Evolutionary conservation across 2,329 filamentous ascomycete species (phyloP), one percentile per base, ranked within the genome.

Genomic region (Coniochaeta sp.): DNA sequence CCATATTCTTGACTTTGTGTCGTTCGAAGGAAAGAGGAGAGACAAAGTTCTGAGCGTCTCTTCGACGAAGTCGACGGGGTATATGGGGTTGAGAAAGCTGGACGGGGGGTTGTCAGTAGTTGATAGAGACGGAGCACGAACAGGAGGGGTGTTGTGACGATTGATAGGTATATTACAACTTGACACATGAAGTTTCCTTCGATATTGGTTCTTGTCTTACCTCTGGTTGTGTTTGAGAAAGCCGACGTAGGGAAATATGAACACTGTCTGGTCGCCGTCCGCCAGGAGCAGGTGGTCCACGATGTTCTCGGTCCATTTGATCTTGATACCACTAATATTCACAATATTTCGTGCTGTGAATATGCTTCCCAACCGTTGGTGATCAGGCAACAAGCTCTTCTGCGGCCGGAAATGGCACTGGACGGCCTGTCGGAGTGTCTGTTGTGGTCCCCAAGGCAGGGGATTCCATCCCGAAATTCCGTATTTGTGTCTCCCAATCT

Each of bases 201-300:
- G n/a, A n/a, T n/a, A n/a, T n/a, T n/a, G n/a, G n/a, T n/a, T n/a
- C n/a, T 22, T 28, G 38, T 48, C 22, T 53, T 31, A 57, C 53
- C 38, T 54, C 52, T 57, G 42, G 51, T 66, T 62, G 12, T 56
- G 52, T 33, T 65, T 55, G 8, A 73, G 56, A 38, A 73, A 71
- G 0, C 66, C 67, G 0, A 62, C 67, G 50, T 71, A 65, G 51
- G 73, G 67, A 42, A 75, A 75, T 1, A 76, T 58, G 10, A 62
- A 55, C 0, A 74, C 57, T 4, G 57, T 66, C 0, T 57, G 67
- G 47, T 72, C 70, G n/a, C 69, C 65, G 9, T 72, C 65, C 0
- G 56, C 60, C 20, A 74, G 45, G 1, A 62, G 62, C 2, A 75
- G 59, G 54, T 75, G 72, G 50, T 74, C 69, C 0, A 65, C 57